Conservation (phyloP, 805 yeast species). For the Candida awuae region DNA sequence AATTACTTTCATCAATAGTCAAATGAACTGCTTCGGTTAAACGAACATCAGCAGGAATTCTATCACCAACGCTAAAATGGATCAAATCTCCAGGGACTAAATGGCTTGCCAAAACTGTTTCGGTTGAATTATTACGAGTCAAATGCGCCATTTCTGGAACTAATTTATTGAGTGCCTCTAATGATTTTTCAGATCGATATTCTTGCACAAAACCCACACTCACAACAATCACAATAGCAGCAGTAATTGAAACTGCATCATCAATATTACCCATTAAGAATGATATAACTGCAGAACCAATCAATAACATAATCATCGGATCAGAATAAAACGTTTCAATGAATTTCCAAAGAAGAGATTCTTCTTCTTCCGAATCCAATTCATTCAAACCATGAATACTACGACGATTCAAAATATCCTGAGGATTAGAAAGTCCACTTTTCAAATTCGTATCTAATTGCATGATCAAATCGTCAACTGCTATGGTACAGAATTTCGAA, state of each 20-base stretch:
- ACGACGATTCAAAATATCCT: conserved; percentile 67
- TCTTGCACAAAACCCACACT: conserved; percentile 97
- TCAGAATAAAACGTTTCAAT: conserved; percentile 77
- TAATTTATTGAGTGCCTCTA: conserved; percentile 84
- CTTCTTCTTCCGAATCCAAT: conserved; percentile 68
- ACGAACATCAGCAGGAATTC: conserved; percentile 93
- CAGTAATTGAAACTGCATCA: conserved; percentile 88
- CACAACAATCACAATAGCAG: conserved; percentile 89
- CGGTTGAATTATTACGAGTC: conserved; percentile 70
- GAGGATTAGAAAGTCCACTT: conserved; percentile 57
- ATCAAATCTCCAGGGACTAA: conserved; percentile 96
- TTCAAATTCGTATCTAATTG: conserved; percentile 54
- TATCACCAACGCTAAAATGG: conserved; percentile 83
- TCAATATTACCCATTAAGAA: conserved; percentile 93
- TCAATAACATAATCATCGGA: conserved; percentile 79
- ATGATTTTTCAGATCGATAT: conserved; percentile 87
- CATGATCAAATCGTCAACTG: conserved; percentile 57
- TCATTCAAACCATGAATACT: conserved; percentile 77
- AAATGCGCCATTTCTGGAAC: conserved; percentile 97
- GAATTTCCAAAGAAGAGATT: conserved; percentile 63
- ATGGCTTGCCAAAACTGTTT: conserved; percentile 75
- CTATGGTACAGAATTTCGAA: conserved; percentile 48
- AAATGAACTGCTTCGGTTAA: conserved; percentile 71
- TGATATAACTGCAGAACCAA: conserved; percentile 82
- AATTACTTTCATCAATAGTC: conserved; percentile 83